A percentile compares a stretch with the other conserved stretches of the same genome.
Evolutionary conservation across 345 rosid genomes (phyloP).

Genomic region (Triadica sebifera): DNA sequence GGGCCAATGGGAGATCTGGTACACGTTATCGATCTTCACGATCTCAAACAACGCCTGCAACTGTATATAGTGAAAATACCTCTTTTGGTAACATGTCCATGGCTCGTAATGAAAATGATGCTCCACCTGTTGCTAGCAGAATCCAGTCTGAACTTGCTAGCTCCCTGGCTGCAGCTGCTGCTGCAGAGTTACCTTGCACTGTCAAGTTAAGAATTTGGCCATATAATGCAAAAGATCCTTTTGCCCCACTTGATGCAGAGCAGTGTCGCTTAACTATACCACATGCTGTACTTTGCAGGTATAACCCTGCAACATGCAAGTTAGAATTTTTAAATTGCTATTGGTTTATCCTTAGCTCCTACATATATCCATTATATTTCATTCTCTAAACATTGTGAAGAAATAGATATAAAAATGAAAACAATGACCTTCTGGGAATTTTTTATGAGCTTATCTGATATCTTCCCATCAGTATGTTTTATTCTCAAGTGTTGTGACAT

Average conservation of each 20-base stretch:
- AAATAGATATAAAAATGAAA: neutral
- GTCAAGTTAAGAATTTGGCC: conserved; percentile 90
- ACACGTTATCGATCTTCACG: conserved; percentile 36
- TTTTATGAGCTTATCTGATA: no score
- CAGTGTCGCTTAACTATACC: conserved; percentile 67
- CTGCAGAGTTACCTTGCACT: conserved; percentile 93
- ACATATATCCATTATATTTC: neutral
- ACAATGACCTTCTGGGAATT: neutral
- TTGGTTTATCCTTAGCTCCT: neutral
- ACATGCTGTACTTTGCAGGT: conserved; percentile 96
- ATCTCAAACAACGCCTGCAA: conserved; percentile 18
- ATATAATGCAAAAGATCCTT: conserved; percentile 68
- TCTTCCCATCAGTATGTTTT: neutral
- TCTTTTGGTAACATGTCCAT: conserved; percentile 26
- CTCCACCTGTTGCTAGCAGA: conserved; percentile 58
- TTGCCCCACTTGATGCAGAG: conserved; percentile 51
- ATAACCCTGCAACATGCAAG: conserved; percentile 8
- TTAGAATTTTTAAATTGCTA: neutral
- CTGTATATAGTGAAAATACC: conserved; percentile 33
- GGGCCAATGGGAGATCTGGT: conserved; percentile 44
- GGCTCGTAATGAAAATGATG: conserved; percentile 27
- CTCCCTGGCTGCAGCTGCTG: conserved; percentile 61
- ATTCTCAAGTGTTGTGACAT: neutral
- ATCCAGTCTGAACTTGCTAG: conserved; percentile 68
- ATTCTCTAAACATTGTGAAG: neutral